Base-by-base conservation (phyloP, 2,329 filamentous ascomycete species). In the Phoma herbarum region DNA sequence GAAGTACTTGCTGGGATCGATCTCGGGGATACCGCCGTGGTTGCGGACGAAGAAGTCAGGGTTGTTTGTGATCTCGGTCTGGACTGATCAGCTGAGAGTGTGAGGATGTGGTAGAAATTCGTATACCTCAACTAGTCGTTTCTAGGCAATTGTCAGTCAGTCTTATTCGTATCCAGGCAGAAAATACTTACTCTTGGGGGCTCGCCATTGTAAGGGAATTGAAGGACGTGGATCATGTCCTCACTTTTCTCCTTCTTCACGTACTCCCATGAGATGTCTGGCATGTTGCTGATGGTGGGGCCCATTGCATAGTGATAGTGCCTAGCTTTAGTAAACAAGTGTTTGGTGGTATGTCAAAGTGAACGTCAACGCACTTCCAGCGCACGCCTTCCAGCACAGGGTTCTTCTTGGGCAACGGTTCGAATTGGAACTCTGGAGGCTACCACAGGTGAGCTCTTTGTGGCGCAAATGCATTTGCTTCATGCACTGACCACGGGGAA, bases 21-120 rank as follows among this genome's bases (percentile, higher is more conserved):
- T 90, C 8, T 84, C 78, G 0, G 90, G 90, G 18, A 92, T 86
- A 0, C 89, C 88, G 10, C 89, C 88, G 61, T 92, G 89, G 59
- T 92, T 92, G 8, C 89, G 81, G 0, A 92, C 86, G 63, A 90
- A 92, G 63, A 88, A 85, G n/a, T 84, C 77, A 4, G 78, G 64
- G 60, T 90, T 92, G 0, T 82, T 78, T 0, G 89, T 92, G 37
- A 91, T 82, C 22, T 83, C 80, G 4, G 81, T 81, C 68, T 73
- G 28, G 1, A 8, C 2, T 33, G 2, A 42, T 73, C 47, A 71
- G 68, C 39, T 28, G 9, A 12, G 33, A 10, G 22, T 4, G 14
- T 8, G 8, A 18, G 7, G 1, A 2, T 20, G 2, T 0, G 9
- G 0, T 12, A 16, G n/a, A 23, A 10, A 16, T 10, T 25, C 14